Percentiles rank a stretch among this genome's conserved stretches.
Evolutionary conservation across 1,284 basidiomycete genomes (phyloP).

Genomic region (Rhodotorula sp.): DNA sequence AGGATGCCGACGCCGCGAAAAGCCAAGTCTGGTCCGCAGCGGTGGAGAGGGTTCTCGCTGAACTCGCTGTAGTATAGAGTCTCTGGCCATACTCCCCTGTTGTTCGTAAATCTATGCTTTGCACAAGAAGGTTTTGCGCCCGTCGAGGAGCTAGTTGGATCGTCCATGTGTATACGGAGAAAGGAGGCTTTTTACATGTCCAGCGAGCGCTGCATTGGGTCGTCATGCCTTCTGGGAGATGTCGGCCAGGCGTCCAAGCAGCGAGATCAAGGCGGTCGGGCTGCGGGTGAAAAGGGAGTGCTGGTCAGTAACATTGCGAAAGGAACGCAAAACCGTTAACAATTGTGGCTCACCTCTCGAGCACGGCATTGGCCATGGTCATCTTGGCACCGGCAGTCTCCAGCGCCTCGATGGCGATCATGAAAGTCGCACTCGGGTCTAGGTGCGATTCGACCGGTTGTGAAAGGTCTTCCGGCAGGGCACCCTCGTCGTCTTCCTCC

Average conservation of each 20-base stretch:
- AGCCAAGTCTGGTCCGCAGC: background rate
- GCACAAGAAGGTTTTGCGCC: background rate
- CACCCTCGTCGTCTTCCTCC: constrained; percentile 4
- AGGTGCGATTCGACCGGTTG: constrained; percentile 34
- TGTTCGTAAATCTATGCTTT: constrained; percentile 4
- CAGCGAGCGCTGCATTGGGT: too few species aligned
- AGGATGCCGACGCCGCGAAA: background rate
- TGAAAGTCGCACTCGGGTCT: constrained; percentile 38
- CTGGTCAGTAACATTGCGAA: constrained; percentile 1
- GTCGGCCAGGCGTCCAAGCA: constrained; percentile 17
- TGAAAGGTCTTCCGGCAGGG: constrained; percentile 15
- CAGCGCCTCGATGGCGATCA: constrained; percentile 42
- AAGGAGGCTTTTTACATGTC: background rate
- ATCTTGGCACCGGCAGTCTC: constrained; percentile 33
- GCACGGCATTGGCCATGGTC: constrained; percentile 41
- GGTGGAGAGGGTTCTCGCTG: too few species aligned
- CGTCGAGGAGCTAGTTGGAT: background rate
- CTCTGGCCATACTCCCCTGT: background rate
- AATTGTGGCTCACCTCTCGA: constrained; percentile 28
- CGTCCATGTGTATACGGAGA: too few species aligned
- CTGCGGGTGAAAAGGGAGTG: background rate
- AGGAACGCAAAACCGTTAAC: too few species aligned
- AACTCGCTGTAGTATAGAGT: background rate
- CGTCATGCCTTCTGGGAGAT: constrained; percentile 3
- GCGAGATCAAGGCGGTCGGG: constrained; percentile 27